A percentile compares a stretch with the other conserved stretches of the same genome.
Conservation (phyloP, 371 early-diverging fungal genomes). For the Mortierella sp. region DNA sequence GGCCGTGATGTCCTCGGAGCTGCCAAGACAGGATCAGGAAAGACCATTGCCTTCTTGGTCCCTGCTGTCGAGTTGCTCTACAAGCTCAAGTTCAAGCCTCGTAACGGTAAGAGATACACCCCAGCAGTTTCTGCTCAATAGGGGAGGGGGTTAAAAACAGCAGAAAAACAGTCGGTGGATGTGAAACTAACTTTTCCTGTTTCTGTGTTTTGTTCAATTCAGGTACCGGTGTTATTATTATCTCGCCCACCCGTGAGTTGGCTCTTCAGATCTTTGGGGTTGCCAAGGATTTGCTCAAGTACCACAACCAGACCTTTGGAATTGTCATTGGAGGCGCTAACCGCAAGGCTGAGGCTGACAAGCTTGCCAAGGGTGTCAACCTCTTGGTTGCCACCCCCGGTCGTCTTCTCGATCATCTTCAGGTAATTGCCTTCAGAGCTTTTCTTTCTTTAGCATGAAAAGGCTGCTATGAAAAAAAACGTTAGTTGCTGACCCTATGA, state of each 20-base stretch:
- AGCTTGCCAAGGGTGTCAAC: constrained; percentile 94
- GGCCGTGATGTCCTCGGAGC: constrained; percentile 99
- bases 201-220: constrained; percentile 9
- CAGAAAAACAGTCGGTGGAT: too few relatives aligned
- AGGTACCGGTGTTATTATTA: constrained; percentile 95
- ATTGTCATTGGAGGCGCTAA: constrained; percentile 98
- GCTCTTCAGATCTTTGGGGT: constrained; percentile 99
- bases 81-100: constrained; percentile 87
- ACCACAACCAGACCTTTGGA: constrained; percentile 96
- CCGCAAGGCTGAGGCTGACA: constrained; percentile 95
- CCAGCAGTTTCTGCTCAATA: background rate
- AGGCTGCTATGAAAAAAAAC: background rate
- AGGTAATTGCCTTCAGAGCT: constrained; percentile 47
- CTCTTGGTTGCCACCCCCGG: constrained; percentile 99
- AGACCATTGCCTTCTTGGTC: constrained; percentile 98
- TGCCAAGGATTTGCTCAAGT: constrained; percentile 92
- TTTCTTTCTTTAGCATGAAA: background rate
- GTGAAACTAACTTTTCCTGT: background rate
- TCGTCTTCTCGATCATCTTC: constrained; percentile 96
- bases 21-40: constrained; percentile 99
- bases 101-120: constrained; percentile 80
- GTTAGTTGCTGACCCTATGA: constrained; percentile 12
- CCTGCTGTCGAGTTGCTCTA: constrained; percentile 95
- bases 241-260: constrained; percentile 99
- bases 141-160: too few relatives aligned